phyloP scores from a whole-genome alignment of 768 basidiomycete species.

The Thelephora aurantiotincta region DNA sequence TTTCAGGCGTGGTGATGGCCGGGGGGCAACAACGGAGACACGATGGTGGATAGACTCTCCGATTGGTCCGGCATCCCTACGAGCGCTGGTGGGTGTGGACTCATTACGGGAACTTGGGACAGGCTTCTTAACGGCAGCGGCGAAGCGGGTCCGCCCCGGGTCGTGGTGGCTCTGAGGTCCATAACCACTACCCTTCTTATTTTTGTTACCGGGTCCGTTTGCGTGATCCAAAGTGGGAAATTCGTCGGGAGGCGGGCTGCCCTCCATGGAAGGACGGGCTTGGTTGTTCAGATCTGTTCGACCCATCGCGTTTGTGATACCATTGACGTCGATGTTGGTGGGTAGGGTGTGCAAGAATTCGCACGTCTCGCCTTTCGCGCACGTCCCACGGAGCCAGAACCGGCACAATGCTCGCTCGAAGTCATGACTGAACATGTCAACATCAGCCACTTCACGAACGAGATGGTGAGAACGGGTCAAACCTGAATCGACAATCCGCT shows the following conservation, averaged over 20 bases:
- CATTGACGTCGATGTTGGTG: constrained; percentile 67
- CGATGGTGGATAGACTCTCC: constrained; percentile 52
- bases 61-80: constrained; percentile 40
- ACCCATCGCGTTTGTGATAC: constrained; percentile 52
- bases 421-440: constrained; percentile 53
- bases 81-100: constrained; percentile 27
- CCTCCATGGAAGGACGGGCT: constrained; percentile 1
- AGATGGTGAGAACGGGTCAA: constrained; percentile 12
- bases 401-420: constrained; percentile 88
- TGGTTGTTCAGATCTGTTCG: constrained; percentile 44
- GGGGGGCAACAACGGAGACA: constrained; percentile 60
- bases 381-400: constrained; percentile 96
- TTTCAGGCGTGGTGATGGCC: constrained; percentile 74
- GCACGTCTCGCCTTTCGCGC: constrained; percentile 92
- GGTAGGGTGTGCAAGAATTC: constrained; percentile 92
- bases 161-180: constrained; percentile 43
- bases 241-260: constrained; percentile 38
- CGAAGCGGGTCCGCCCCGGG: constrained; percentile 79
- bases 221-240: constrained; percentile 47
- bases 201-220: constrained; percentile 26
- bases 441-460: constrained; percentile 3
- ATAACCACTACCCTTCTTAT: constrained; percentile 23
- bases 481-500: constrained; percentile 98
- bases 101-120: constrained; percentile 19
- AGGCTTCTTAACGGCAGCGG: constrained; percentile 75